Evolutionary conservation across 169 alveolate genomes (phyloP), one percentile per base, ranked within the genome.

Genomic region (Babesia gibsoni): DNA sequence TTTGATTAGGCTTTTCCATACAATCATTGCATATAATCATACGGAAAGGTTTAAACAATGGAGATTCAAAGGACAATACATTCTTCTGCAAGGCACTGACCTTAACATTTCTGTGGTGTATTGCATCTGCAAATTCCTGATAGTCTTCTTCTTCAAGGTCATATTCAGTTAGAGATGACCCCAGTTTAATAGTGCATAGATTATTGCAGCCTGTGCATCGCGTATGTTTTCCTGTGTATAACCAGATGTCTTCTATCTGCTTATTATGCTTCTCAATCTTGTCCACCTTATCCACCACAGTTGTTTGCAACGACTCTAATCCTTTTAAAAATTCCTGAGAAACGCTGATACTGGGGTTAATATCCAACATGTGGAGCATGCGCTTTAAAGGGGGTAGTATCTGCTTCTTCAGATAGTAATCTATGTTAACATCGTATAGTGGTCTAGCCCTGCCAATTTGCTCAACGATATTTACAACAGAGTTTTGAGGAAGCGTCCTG

Each of bases 351-450:
- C 16, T 37, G 9, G 72, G 59, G 27, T 36, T 23, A 25, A 52
- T 33, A 36, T 81, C 84, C 9, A 82, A 70, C 45, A 73, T 50
- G 46, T 72, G 82, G 43, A 82, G 50, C 84, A 82, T 72, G 46
- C 89, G 79, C 67, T 64, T 53, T 29, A 82, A 54, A 4, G 89
- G 89, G 23, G 84, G 84, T 2, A 82, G 53, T 16, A 73, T 66
- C 46, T 67, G 57, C 57, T 74, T 53, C 49, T 70, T 69, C 53
- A 82, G 65, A 48, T 82, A 82, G 74, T 82, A 82, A 5, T 70
- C 84, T 5, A 54, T 73, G 41, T 82, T 68, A 39, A 82, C 54
- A 37, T 59, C 74, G 32, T 73, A 65, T 48, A 82, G 36, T 36
- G 72, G 78, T 30, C 22, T 41, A 35, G 49, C 49, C 16, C 54